phyloP scores from a whole-genome alignment of 257 asterid species.

The Primulina huaijiensis region DNA sequence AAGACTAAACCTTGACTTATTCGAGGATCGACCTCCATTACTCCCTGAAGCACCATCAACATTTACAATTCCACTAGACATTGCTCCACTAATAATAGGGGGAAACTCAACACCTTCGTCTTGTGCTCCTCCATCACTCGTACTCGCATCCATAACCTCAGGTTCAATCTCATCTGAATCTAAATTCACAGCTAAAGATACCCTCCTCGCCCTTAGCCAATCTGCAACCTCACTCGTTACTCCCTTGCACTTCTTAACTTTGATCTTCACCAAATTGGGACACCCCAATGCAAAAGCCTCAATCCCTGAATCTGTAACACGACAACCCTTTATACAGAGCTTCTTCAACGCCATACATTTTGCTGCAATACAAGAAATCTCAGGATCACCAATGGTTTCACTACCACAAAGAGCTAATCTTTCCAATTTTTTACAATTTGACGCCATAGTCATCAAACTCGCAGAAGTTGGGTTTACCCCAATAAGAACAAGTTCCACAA shows the following conservation, averaged over 20 bases:
- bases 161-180: constrained; percentile 20
- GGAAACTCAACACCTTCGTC: constrained; percentile 12
- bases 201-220: constrained; percentile 27
- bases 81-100: background rate
- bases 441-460: constrained; percentile 20
- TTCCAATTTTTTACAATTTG: constrained; percentile 23
- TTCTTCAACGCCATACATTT: constrained; percentile 28
- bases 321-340: constrained; percentile 32
- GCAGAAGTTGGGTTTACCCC: constrained; percentile 21
- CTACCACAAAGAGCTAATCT: constrained; percentile 31
- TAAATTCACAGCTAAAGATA: constrained; percentile 15
- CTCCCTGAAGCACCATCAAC: constrained; percentile 25
- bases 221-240: constrained; percentile 23
- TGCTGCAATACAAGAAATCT: constrained; percentile 22
- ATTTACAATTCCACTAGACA: background rate
- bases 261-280: constrained; percentile 29
- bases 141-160: constrained; percentile 9
- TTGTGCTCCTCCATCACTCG: background rate
- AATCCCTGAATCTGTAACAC: constrained; percentile 24
- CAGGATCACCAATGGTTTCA: constrained; percentile 32
- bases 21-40: constrained; percentile 7
- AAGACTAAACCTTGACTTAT: background rate
- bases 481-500: constrained; percentile 27
- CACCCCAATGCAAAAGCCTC: constrained; percentile 28
- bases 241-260: constrained; percentile 27